Evolutionary conservation across 768 basidiomycete genomes (phyloP).

Genomic region (Austroboletus eburneus): DNA sequence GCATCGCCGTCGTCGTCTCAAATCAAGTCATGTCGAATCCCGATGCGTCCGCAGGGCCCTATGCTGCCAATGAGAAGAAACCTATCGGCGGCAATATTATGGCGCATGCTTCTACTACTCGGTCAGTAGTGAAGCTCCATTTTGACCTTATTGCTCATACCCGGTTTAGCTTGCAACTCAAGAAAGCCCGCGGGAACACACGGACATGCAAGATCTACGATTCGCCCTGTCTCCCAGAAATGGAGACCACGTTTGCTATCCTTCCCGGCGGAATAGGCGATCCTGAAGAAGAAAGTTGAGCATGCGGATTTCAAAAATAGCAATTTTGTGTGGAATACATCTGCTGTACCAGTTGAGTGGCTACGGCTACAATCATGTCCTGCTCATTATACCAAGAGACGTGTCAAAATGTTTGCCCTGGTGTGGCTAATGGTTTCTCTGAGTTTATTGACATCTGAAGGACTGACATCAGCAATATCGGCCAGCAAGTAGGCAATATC

Average conservation of each 20-base stretch:
- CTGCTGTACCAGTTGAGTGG: slow-evolving; percentile 51
- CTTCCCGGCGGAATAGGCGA: slow-evolving; percentile 89
- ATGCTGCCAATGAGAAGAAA: slow-evolving; percentile 91
- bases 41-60: slow-evolving; percentile 87
- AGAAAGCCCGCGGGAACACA: slow-evolving; percentile 88
- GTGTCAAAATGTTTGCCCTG: slow-evolving; percentile 83
- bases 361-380: slow-evolving; percentile 17
- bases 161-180: slow-evolving; percentile 70
- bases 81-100: slow-evolving; percentile 99
- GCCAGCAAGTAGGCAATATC: slow-evolving; percentile 95
- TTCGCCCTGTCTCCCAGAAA: slow-evolving; percentile 95
- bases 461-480: slow-evolving; percentile 89
- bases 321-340: slow-evolving; percentile 14
- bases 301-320: background rate
- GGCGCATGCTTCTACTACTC: slow-evolving; percentile 97
- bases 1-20: slow-evolving; percentile 94
- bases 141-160: slow-evolving; percentile 5
- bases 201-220: slow-evolving; percentile 97
- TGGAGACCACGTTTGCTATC: slow-evolving; percentile 94
- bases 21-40: slow-evolving; percentile 99
- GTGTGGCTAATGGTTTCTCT: slow-evolving; percentile 76
- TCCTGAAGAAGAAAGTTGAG: slow-evolving; percentile 79
- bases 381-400: slow-evolving; percentile 59
- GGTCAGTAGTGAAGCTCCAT: slow-evolving; percentile 44
- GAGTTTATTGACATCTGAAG: slow-evolving; percentile 70